A percentile compares a stretch with the other conserved stretches of the same genome.
phyloP scores from a whole-genome alignment of 2,329 filamentous ascomycete species.

The Neonectria punicea region DNA sequence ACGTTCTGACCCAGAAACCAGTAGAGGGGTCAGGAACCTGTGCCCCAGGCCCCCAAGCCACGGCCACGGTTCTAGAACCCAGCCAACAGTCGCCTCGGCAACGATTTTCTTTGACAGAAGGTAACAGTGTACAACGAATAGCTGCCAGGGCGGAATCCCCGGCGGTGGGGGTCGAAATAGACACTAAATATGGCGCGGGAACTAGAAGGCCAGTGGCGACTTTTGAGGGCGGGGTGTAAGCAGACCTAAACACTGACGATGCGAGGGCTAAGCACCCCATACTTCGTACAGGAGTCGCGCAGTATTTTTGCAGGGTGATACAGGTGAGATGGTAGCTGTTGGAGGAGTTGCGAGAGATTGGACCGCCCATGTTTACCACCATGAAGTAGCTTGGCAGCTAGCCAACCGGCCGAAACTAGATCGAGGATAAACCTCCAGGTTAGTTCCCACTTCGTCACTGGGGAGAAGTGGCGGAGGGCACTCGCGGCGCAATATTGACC shows the following conservation, averaged over 20 bases:
- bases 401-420: neutral
- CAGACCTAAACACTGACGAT: neutral
- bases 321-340: neutral
- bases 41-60: neutral
- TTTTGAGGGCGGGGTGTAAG: slow-evolving; percentile 3
- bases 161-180: slow-evolving; percentile 13
- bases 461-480: neutral
- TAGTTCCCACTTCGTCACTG: neutral
- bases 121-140: neutral
- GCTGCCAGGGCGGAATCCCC: slow-evolving; percentile 22
- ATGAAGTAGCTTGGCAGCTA: neutral
- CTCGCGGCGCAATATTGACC: neutral
- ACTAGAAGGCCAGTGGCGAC: slow-evolving; percentile 9
- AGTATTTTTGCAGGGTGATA: too few species aligned
- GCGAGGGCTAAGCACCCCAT: neutral
- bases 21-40: neutral
- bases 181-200: slow-evolving; percentile 11
- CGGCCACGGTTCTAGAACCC: neutral
- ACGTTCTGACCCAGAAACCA: neutral
- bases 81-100: neutral
- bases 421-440: neutral
- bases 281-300: too few species aligned
- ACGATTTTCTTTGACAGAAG: neutral
- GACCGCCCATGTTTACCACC: neutral
- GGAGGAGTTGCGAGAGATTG: too few species aligned